These are phyloP conservation scores for Celoporthe dispersa DNA, from an alignment of 2,329 filamentous ascomycete species.

Conservation along the genomic window DNA sequence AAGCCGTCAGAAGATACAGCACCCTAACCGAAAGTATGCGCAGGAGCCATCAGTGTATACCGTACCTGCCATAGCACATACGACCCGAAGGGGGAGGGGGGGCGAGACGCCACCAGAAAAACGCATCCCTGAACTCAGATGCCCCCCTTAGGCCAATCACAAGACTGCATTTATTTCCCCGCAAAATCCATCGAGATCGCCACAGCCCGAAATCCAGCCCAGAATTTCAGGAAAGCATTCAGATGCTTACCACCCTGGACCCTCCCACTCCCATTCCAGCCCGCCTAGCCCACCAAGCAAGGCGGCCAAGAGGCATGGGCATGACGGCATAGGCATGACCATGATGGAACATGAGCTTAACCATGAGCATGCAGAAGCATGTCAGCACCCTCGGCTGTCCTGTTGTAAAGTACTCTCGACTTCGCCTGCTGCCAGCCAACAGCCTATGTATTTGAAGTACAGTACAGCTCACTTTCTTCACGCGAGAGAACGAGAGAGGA, in stretches of 20 bases:
- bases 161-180: conserved; percentile 1
- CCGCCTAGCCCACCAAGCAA: neutral
- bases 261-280: conserved; percentile 1
- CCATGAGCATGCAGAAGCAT: conserved; percentile 1
- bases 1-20: neutral
- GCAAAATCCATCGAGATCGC: conserved; percentile 24
- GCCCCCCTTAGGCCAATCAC: conserved; percentile 4
- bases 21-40: neutral
- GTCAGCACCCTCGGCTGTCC: neutral
- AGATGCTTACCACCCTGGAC: conserved; percentile 12
- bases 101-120: neutral
- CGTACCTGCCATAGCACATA: neutral
- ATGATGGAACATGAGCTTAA: neutral
- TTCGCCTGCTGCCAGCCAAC: neutral
- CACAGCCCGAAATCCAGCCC: conserved; percentile 12
- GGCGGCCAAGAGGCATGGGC: neutral
- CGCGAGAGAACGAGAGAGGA: too few species aligned
- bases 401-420: neutral
- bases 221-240: neutral
- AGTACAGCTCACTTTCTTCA: neutral
- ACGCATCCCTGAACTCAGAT: conserved; percentile 7
- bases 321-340: neutral
- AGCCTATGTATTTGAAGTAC: neutral
- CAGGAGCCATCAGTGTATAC: neutral
- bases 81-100: neutral